Evolutionary conservation across 129 eudicot genomes (phyloP), one percentile per base, ranked within the genome.

Genomic region (Saposhnikovia divaricata): DNA sequence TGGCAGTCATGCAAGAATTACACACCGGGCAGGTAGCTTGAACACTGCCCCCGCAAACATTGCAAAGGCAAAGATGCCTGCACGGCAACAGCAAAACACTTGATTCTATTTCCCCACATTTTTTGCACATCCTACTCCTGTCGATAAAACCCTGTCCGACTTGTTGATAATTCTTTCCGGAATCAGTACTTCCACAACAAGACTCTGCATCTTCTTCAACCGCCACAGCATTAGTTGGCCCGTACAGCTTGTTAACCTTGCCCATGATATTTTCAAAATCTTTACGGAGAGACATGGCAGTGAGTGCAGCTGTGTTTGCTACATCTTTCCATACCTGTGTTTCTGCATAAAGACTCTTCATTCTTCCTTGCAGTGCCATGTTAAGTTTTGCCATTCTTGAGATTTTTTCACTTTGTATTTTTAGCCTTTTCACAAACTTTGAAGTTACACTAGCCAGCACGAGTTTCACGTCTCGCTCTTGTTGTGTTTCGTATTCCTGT

Each of bases 61-160:
- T 13, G 76, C 89, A 86, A 10, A 86, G 85, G 81, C 89, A 86
- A 38, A 86, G 89, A 34, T 86, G 89, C 83, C 87, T 74, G 19
- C 89, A 86, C 70, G 89, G 89, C 85, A 86, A 73, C 77, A 86
- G 18, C 83, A 86, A 73, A 55, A 86, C 89, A 39, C 89, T 78
- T 81, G 89, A 78, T 61, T 86, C 87, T 44, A 85, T 78, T 69
- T 83, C 85, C 74, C 89, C 89, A 57, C 89, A 86, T 28, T 34
- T 78, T 77, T 57, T 81, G 81, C 89, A 86, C 83, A 47, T 74
- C 79, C 79, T 78, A 34, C 73, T 81, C 21, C 72, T 28, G 46
- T 71, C 25, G 19, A 3, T 28, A 27, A 4, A 27, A 12, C 68
- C 68, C 14, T 59, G 68, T 13, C 16, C 21, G 72, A 12, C 10